Evolutionary conservation across 164 flowering plant genomes (phyloP).

Genomic region (Brasenia schreberi): DNA sequence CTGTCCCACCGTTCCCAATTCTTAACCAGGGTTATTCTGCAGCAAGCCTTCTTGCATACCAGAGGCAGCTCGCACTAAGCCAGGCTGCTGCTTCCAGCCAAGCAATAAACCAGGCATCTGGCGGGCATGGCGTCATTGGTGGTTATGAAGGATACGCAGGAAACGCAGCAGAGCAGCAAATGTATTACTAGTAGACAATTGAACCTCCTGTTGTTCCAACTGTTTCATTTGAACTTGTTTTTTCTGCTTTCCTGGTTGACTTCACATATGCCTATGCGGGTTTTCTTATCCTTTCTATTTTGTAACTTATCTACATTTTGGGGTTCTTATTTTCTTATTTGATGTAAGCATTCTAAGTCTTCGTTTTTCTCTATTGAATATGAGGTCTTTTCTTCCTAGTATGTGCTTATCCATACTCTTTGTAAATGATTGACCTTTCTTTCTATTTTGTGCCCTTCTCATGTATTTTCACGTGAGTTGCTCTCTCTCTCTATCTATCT

Average conservation of each 20-base stretch:
- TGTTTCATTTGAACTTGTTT: not conserved
- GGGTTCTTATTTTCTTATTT: not conserved
- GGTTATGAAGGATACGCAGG: conserved; percentile 36
- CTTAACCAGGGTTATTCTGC: conserved; percentile 34
- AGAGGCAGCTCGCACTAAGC: conserved; percentile 77
- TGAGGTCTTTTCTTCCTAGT: not conserved
- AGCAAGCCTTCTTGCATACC: conserved; percentile 64
- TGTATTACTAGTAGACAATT: conserved; percentile 56
- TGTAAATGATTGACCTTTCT: not conserved
- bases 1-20: conserved; percentile 29
- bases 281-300: not conserved
- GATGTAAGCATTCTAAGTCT: not conserved
- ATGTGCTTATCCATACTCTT: not conserved
- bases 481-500: too few relatives aligned
- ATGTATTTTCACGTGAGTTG: too few relatives aligned
- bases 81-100: conserved; percentile 52
- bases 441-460: too few relatives aligned
- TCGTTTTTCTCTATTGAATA: too few relatives aligned
- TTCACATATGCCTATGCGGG: not conserved
- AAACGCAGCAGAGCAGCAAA: conserved; percentile 34
- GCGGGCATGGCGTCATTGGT: conserved; percentile 64
- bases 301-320: not conserved
- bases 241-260: too few relatives aligned
- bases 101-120: conserved; percentile 46
- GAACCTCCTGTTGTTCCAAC: not conserved